Conservation (phyloP, 2,329 filamentous ascomycete genomes). For the Sarocladium brachiariae region DNA sequence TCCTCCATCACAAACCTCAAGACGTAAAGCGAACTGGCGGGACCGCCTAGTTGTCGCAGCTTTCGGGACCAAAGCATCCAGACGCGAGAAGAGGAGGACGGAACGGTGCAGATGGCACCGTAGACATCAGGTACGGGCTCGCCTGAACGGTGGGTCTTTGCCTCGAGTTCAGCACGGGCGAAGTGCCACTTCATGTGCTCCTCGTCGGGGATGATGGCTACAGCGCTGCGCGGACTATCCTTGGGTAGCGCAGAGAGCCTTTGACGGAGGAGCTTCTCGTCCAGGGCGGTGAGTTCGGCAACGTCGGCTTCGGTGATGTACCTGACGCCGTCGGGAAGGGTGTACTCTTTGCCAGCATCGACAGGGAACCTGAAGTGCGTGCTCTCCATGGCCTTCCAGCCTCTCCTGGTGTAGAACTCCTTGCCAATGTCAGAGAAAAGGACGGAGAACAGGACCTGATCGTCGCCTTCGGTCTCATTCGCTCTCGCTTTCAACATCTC, state of each 20-base stretch:
- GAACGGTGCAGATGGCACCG: conserved; percentile 28
- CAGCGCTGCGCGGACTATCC: conserved; percentile 22
- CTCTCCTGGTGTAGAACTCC: conserved; percentile 68
- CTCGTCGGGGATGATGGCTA: conserved; percentile 25
- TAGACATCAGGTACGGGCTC: conserved; percentile 33
- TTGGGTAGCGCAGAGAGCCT: not conserved
- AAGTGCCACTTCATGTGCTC: conserved; percentile 49
- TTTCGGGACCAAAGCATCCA: conserved; percentile 2
- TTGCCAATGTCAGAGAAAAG: conserved; percentile 85
- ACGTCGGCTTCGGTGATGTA: not conserved
- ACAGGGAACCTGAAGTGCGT: conserved; percentile 59
- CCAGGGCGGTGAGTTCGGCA: not conserved
- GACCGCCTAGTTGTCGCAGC: conserved; percentile 12
- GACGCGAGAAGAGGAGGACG: not conserved
- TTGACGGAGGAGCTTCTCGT: conserved; percentile 8
- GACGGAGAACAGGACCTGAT: conserved; percentile 56
- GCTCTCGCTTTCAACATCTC: conserved; percentile 21
- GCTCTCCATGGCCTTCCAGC: conserved; percentile 71
- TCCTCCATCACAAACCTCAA: conserved; percentile 63
- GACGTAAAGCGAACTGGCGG: conserved; percentile 64
- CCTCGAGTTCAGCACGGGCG: conserved; percentile 19
- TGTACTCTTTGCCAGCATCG: conserved; percentile 18
- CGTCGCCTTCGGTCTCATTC: not conserved
- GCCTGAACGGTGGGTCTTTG: conserved; percentile 19
- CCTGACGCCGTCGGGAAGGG: conserved; percentile 17